Evolutionary conservation across 2,329 filamentous ascomycete genomes (phyloP), one percentile per base, ranked within the genome.

Genomic region (Penicillium sp.): DNA sequence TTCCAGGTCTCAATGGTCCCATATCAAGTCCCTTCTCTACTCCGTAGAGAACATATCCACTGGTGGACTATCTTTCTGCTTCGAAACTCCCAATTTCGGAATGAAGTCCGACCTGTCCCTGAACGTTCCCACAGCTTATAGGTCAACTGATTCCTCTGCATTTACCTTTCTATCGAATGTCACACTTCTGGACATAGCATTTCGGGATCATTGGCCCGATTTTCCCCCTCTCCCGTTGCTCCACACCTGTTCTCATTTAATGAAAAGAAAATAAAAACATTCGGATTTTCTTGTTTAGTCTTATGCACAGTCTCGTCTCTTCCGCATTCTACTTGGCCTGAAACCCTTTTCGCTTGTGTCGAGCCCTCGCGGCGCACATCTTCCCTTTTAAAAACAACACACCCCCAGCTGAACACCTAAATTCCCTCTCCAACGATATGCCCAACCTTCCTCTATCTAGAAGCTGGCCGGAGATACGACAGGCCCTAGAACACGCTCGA

Each of bases 401-500:
- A 10, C 5, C 34, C 34, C 14, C 14, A 14, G 16, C 29, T 32
- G 24, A 42, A 34, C 4, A 50, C 29, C 10, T 31, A 32, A 34
- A 37, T n/a, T 45, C 38, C 14, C 44, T 45, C 31, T 50, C 46
- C 60, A 55, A 42, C 57, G 39, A 40, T 26, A 75, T 74, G 72
- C 65, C 64, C 39, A 64, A 71, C 51, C 66, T 66, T 24, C 53
- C 53, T 34, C 39, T 55, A 32, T 63, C 66, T 34, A 64, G 65
- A 57, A 64, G 69, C 55, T 61, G 62, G 53, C 57, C 81, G 58
- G 78, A 76, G 53, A 83, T 91, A 54, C 79, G 84, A 59, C 82
- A 86, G 71, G 89, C 89, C 24, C 81, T 95, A 53, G 86, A 92
- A 67, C 83, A 89, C 57, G 90, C 89, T 14, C 84, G 90, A 60